Conservation (phyloP, 1,139 yeast species). For the Candida mesenterica region DNA sequence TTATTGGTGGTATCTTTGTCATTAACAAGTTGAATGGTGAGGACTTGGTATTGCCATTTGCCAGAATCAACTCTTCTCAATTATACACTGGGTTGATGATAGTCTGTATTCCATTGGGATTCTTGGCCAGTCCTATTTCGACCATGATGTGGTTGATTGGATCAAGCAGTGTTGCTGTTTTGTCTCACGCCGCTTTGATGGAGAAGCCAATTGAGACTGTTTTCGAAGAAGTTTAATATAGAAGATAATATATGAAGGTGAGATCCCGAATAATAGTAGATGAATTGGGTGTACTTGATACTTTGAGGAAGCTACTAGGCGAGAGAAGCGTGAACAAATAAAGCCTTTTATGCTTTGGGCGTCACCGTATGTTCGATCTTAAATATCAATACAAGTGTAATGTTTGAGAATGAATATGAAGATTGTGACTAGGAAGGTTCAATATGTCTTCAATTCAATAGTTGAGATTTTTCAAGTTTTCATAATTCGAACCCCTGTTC, state of each 20-base stretch:
- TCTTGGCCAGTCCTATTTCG: constrained; percentile 89
- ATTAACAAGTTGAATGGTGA: constrained; percentile 78
- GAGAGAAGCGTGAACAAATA: no score
- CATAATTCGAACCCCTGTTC: no score
- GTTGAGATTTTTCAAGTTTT: no score
- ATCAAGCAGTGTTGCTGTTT: constrained; percentile 81
- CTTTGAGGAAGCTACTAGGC: no score
- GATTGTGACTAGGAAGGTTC: no score
- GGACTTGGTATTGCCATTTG: constrained; percentile 72
- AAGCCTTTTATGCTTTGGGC: no score
- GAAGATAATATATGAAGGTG: no score
- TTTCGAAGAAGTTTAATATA: constrained; percentile 70
- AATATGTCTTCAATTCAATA: no score
- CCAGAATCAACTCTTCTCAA: constrained; percentile 73
- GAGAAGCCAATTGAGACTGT: constrained; percentile 98
- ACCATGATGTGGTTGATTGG: constrained; percentile 97
- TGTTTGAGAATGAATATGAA: no score
- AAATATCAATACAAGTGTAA: no score
- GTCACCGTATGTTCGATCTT: no score
- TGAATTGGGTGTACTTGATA: background rate
- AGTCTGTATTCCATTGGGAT: constrained; percentile 82
- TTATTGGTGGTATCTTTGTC: constrained; percentile 70
- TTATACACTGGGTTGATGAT: constrained; percentile 83
- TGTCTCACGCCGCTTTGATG: constrained; percentile 91
- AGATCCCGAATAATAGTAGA: background rate